phyloP scores from a whole-genome alignment of 345 rosid species.

The Populus alba region DNA sequence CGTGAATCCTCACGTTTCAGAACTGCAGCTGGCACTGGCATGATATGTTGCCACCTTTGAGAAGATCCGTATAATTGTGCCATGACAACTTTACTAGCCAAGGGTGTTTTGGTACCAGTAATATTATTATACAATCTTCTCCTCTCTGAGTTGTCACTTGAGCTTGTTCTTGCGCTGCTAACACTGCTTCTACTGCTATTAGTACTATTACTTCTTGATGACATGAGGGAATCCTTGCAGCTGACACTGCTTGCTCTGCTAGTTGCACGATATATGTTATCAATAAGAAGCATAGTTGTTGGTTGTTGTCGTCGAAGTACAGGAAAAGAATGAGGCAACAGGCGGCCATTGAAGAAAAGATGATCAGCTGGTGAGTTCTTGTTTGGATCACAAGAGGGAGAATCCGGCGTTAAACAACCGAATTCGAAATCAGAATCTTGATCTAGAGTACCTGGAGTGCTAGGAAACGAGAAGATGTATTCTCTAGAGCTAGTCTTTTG shows the following conservation, averaged over 20 bases:
- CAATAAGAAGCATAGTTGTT: background rate
- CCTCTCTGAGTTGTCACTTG: conserved; percentile 41
- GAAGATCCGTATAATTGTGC: conserved; percentile 59
- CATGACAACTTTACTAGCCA: conserved; percentile 49
- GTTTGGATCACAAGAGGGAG: conserved; percentile 47
- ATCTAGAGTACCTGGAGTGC: conserved; percentile 29
- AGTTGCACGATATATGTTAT: conserved; percentile 17
- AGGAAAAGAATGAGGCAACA: conserved; percentile 75
- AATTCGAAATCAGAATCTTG: conserved; percentile 64
- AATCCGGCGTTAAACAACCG: conserved; percentile 56
- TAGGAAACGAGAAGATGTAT: conserved; percentile 43
- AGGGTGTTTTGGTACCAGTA: conserved; percentile 7
- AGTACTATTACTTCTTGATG: conserved; percentile 62
- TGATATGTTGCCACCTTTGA: conserved; percentile 69
- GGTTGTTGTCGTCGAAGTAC: conserved; percentile 9
- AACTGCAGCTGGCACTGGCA: conserved; percentile 34
- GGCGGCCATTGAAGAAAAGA: conserved; percentile 73
- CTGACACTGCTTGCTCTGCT: conserved; percentile 56
- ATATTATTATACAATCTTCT: conserved; percentile 16
- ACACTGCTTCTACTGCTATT: conserved; percentile 66
- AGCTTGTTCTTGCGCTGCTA: conserved; percentile 66
- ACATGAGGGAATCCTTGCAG: conserved; percentile 52
- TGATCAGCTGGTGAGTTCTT: conserved; percentile 79
- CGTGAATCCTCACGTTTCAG: conserved; percentile 52
- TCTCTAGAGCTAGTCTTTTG: conserved; percentile 25